phyloP scores from a whole-genome alignment of 83 land plant genomes.

The Larix sibirica region DNA sequence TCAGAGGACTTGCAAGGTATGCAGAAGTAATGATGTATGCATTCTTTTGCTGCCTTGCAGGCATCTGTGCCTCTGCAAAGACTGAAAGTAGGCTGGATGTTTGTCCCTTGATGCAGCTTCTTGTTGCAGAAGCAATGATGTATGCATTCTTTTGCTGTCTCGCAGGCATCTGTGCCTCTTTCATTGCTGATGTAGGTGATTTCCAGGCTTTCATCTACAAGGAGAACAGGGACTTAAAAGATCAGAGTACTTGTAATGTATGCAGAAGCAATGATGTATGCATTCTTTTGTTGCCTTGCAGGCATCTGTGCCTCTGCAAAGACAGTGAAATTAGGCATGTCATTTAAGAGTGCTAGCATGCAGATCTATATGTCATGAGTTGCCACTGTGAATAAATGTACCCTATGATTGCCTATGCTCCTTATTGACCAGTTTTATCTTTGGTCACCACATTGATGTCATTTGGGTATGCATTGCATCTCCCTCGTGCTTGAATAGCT shows the following conservation, averaged over 20 bases:
- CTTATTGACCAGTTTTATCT: conserved; percentile 1
- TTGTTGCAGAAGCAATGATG: no score
- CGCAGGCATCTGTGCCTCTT: no score
- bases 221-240: no score
- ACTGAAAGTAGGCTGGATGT: conserved; percentile 27
- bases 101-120: conserved; percentile 38
- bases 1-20: conserved; percentile 21
- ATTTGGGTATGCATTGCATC: conserved; percentile 5
- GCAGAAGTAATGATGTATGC: no score
- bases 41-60: conserved; percentile 45
- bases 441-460: conserved; percentile 2
- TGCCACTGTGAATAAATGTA: not conserved
- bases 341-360: no score
- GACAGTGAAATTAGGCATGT: conserved; percentile 27
- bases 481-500: not conserved
- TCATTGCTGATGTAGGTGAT: no score
- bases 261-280: no score
- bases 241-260: no score
- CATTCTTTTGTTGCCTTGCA: no score
- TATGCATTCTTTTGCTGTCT: no score
- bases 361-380: conserved; percentile 51
- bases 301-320: conserved; percentile 47
- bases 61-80: conserved; percentile 43
- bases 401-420: not conserved
- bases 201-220: no score